Percentiles rank a stretch among this genome's conserved stretches.
These are phyloP conservation scores for Tolypocladium album DNA, from an alignment of 2,329 filamentous ascomycete species.

Conservation along the genomic window DNA sequence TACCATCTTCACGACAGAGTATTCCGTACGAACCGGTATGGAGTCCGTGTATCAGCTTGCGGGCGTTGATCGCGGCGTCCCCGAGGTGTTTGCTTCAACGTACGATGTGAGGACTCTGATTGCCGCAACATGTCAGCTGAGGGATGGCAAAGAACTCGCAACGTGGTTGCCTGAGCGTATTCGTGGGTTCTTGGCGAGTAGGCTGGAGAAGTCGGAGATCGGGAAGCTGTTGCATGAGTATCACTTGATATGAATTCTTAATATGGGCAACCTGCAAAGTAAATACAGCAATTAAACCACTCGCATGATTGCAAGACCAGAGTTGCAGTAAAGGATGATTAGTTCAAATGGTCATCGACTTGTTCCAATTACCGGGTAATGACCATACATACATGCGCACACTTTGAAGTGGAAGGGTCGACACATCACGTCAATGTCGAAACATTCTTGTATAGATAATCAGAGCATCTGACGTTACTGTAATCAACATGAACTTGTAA, in stretches of 20 bases:
- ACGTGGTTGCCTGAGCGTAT: not conserved
- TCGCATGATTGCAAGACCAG: too few species aligned
- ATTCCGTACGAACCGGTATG: constrained; percentile 24
- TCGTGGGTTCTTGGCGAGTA: not conserved
- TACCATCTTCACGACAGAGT: constrained; percentile 15
- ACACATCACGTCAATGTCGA: too few species aligned
- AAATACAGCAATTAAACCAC: too few species aligned
- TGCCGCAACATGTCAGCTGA: not conserved
- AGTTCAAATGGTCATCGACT: too few species aligned
- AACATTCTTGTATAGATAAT: too few species aligned
- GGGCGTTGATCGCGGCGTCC: not conserved
- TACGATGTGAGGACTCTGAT: not conserved
- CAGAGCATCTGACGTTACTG: too few species aligned
- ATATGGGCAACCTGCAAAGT: not conserved
- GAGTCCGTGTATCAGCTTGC: constrained; percentile 20
- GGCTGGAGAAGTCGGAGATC: not conserved
- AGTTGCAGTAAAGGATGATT: too few species aligned
- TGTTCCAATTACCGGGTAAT: too few species aligned
- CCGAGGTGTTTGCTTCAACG: not conserved
- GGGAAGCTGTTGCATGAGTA: not conserved
- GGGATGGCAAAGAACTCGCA: not conserved
- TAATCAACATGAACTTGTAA: too few species aligned
- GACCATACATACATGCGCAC: too few species aligned
- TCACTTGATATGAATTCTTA: not conserved
- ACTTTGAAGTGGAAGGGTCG: too few species aligned